Evolutionary conservation across 1,139 yeast species (phyloP).

Genomic region (Yamadazyma oceani): DNA sequence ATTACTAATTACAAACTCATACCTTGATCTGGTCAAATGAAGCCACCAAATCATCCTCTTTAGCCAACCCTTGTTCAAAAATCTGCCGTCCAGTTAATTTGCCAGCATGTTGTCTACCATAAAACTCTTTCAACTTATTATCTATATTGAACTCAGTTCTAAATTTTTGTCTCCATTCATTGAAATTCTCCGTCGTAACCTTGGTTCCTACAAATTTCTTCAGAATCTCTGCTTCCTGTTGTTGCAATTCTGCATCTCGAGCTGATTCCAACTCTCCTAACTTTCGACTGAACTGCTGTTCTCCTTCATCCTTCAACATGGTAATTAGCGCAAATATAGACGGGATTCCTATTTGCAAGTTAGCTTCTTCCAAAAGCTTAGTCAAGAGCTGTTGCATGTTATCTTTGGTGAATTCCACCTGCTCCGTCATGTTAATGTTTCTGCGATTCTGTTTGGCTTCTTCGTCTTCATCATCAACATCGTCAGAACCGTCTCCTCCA

Average conservation of each 20-base stretch:
- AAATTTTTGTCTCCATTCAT: conserved; percentile 67
- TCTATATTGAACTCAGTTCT: conserved; percentile 59
- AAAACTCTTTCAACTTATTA: conserved; percentile 50
- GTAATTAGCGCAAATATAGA: conserved; percentile 79
- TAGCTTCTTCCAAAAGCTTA: conserved; percentile 60
- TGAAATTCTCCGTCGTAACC: conserved; percentile 71
- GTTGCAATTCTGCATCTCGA: conserved; percentile 58
- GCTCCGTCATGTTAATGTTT: conserved; percentile 56
- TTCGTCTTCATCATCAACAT: conserved; percentile 47
- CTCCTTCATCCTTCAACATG: conserved; percentile 77
- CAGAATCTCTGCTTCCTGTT: conserved; percentile 64
- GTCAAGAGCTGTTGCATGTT: conserved; percentile 45
- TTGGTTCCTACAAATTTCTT: conserved; percentile 80
- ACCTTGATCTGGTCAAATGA: conserved; percentile 12
- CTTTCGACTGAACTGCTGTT: conserved; percentile 57
- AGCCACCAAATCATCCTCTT: conserved; percentile 33
- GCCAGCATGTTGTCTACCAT: conserved; percentile 62
- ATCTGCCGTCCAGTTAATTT: conserved; percentile 85
- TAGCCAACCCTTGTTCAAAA: conserved; percentile 84
- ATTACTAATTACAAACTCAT: not conserved
- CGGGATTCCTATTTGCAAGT: conserved; percentile 82
- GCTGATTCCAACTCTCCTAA: conserved; percentile 54
- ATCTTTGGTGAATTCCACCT: conserved; percentile 46
- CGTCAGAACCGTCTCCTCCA: conserved; percentile 42
- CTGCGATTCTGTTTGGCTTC: conserved; percentile 39